Evolutionary conservation across 108 stramenopile species (phyloP).

Genomic region (Cyclostephanos tholiformis): DNA sequence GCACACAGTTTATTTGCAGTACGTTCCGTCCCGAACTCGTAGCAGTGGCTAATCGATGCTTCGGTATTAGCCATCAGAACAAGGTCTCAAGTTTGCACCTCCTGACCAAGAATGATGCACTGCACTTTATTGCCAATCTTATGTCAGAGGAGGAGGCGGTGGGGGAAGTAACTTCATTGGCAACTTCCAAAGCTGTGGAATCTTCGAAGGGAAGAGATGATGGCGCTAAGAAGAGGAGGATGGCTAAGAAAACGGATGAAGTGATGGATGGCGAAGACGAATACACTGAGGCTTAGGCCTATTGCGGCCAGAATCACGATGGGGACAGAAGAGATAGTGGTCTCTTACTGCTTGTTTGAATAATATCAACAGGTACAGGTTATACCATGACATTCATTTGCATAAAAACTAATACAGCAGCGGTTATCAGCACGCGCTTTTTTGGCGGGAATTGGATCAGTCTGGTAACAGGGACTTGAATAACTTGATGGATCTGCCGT

Average conservation of each 20-base stretch:
- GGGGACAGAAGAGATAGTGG: too few species aligned
- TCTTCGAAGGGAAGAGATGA: constrained; percentile 12
- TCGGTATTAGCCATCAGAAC: constrained; percentile 89
- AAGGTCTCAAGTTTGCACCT: constrained; percentile 85
- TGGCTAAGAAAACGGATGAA: constrained; percentile 20
- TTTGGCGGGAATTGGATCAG: too few species aligned
- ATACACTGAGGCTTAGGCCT: background rate
- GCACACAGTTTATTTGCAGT: constrained; percentile 98
- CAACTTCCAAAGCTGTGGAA: constrained; percentile 52
- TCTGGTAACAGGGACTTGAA: too few species aligned
- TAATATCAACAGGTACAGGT: background rate
- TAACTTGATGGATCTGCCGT: too few species aligned
- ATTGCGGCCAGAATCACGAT: background rate
- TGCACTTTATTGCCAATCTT: constrained; percentile 88
- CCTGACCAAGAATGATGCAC: constrained; percentile 81
- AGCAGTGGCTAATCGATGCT: constrained; percentile 82
- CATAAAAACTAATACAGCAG: background rate
- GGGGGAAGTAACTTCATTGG: constrained; percentile 67
- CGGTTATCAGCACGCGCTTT: too few species aligned
- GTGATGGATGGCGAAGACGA: constrained; percentile 10
- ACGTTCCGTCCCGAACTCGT: constrained; percentile 99
- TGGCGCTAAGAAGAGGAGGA: constrained; percentile 44
- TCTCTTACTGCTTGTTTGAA: background rate
- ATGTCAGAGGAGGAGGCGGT: constrained; percentile 86
- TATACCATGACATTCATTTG: background rate